phyloP scores from a whole-genome alignment of 2,329 filamentous ascomycete genomes.

The Hymenoscyphus linearis region DNA sequence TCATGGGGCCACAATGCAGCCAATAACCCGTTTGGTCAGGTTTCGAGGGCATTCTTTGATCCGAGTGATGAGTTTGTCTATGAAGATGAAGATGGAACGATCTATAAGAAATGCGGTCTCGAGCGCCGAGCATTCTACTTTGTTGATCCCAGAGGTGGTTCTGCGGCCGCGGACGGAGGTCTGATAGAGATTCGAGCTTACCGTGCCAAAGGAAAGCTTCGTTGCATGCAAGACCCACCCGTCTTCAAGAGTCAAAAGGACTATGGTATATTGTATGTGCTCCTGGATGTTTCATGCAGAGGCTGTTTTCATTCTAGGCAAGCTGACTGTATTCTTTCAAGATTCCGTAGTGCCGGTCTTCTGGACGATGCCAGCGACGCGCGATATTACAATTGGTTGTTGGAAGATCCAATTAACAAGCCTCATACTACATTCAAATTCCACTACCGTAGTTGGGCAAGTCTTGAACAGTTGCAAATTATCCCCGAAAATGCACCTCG shows the following conservation, averaged over 20 bases:
- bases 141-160: conserved; percentile 20
- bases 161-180: conserved; percentile 42
- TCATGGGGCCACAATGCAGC: conserved; percentile 46
- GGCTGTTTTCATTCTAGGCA: not conserved
- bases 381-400: conserved; percentile 47
- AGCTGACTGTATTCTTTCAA: conserved; percentile 24
- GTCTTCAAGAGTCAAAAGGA: conserved; percentile 43
- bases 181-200: conserved; percentile 50
- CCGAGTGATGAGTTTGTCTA: conserved; percentile 41
- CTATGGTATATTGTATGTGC: conserved; percentile 49
- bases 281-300: not conserved
- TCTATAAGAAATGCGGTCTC: conserved; percentile 37
- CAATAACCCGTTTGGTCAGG: conserved; percentile 34
- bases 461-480: conserved; percentile 44
- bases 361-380: conserved; percentile 46
- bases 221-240: conserved; percentile 38
- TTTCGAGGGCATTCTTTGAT: conserved; percentile 45
- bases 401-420: conserved; percentile 45
- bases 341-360: conserved; percentile 48
- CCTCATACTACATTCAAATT: conserved; percentile 51
- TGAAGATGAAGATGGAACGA: conserved; percentile 32
- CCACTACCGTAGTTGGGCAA: conserved; percentile 50
- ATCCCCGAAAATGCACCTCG: conserved; percentile 29
- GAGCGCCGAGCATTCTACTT: conserved; percentile 49
- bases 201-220: conserved; percentile 43